Evolutionary conservation across 2,329 filamentous ascomycete genomes (phyloP).

Genomic region (Ophiobolus disseminans): DNA sequence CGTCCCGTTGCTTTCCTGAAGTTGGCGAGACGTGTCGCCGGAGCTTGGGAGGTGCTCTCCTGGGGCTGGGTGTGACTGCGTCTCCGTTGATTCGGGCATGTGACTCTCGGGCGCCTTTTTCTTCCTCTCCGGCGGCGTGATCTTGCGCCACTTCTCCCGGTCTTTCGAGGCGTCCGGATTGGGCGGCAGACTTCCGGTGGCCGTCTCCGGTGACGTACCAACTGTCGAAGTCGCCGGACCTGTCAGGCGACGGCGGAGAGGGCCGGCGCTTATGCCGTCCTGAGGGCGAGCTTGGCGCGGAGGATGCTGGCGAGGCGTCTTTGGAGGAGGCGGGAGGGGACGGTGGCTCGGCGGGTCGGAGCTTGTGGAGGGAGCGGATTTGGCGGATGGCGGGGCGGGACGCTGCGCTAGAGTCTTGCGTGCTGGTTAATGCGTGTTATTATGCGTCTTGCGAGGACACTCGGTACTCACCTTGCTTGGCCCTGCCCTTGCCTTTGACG

Average conservation of each 20-base stretch:
- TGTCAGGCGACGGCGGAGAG: constrained; percentile 47
- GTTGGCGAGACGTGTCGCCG: constrained; percentile 36
- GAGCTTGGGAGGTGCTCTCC: constrained; percentile 46
- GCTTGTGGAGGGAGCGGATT: constrained; percentile 35
- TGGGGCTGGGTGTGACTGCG: constrained; percentile 35
- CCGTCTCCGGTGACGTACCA: constrained; percentile 41
- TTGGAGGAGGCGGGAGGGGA: constrained; percentile 40
- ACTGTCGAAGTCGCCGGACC: constrained; percentile 46
- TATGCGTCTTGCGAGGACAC: constrained; percentile 23
- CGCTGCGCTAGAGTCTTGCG: constrained; percentile 38
- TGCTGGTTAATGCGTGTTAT: constrained; percentile 49
- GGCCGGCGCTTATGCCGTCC: constrained; percentile 34
- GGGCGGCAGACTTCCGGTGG: constrained; percentile 32
- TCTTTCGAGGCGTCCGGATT: constrained; percentile 31
- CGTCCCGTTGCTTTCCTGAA: constrained; percentile 22
- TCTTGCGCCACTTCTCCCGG: constrained; percentile 30
- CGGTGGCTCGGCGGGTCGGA: constrained; percentile 39
- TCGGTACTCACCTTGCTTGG: constrained; percentile 48
- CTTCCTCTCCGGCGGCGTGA: constrained; percentile 33
- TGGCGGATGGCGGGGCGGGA: constrained; percentile 39
- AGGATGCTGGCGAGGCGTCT: constrained; percentile 30
- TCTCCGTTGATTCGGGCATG: constrained; percentile 15
- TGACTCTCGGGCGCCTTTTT: constrained; percentile 11
- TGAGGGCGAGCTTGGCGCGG: constrained; percentile 42
- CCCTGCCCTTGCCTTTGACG: constrained; percentile 42